Evolutionary conservation across 2,329 filamentous ascomycete species (phyloP), one percentile per base, ranked within the genome.

Genomic region (Claviceps capensis): DNA sequence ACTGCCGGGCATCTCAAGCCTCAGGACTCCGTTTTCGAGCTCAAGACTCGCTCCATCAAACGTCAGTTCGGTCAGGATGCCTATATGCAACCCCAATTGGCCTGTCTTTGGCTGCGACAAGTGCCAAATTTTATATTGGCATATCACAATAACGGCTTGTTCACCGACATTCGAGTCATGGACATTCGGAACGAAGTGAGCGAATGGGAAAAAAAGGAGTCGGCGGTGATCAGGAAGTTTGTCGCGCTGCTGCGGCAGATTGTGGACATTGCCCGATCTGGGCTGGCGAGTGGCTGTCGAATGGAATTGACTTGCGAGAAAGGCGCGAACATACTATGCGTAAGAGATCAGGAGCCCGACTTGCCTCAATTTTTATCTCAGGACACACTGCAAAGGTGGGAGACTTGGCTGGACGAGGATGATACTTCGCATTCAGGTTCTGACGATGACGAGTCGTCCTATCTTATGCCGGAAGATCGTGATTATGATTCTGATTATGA

Each of bases 61-160:
- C 57, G 57, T n/a, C n/a, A 13, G 4, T 2, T 1, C 45, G 45
- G 44, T 5, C 58, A 60, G 2, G 60, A 67, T 47, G 59, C 61
- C 17, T 53, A 71, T 0, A 14, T 43, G 1, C 61, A 53, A 11
- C 57, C 65, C 3, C 66, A 73, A 44, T 56, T 74, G 9, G 70
- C 68, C 5, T 69, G 70, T 0, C 59, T 74, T 7, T 75, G 72
- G 71, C 52, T 69, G 1, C 53, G 63, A 0, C 71, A 70, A 51
- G 62, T 68, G 5, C 59, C 65, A 1, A 66, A 65, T 6, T 67
- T 74, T 38, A 58, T 74, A 34, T 57, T 73, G 2, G 72, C 69
- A 0, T 70, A 67, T 53, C 72, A 74, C 47, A 7, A 13, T 7
- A 13, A 34, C 11, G 45, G 45, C 26, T 6, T 11, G 9, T 47